A percentile compares a stretch with the other conserved stretches of the same genome.
These are phyloP conservation scores for Xylariaceae sp. DNA, from an alignment of 2,329 filamentous ascomycete species.

Conservation along the genomic window DNA sequence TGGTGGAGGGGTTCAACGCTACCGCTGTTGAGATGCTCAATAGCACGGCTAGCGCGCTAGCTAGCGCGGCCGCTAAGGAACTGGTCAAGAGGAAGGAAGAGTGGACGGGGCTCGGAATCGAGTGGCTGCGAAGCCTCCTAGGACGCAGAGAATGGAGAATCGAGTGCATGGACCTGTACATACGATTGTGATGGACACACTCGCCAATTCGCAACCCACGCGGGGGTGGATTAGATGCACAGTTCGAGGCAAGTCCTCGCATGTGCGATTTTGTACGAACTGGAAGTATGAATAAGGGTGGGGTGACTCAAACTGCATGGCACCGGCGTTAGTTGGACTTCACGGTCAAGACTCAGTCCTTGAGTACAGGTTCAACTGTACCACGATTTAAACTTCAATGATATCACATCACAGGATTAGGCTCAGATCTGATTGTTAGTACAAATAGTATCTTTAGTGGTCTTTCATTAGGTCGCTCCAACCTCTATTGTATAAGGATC, in stretches of 20 bases:
- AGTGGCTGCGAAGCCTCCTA: constrained; percentile 82
- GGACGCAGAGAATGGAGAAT: constrained; percentile 87
- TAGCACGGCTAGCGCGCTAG: constrained; percentile 69
- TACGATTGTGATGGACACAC: constrained; percentile 65
- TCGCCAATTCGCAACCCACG: background rate
- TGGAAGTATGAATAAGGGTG: background rate
- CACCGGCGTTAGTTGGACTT: constrained; percentile 29
- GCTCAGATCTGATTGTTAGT: background rate
- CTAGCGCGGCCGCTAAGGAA: constrained; percentile 67
- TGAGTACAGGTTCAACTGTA: background rate
- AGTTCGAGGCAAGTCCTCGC: background rate
- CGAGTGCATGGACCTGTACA: constrained; percentile 86
- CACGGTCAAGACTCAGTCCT: constrained; percentile 16
- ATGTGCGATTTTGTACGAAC: background rate
- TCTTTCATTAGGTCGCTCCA: background rate
- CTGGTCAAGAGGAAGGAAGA: constrained; percentile 58
- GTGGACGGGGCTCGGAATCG: constrained; percentile 77
- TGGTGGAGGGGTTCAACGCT: constrained; percentile 47
- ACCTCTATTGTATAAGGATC: background rate
- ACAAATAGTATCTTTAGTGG: background rate
- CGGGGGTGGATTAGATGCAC: background rate
- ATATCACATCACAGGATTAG: background rate
- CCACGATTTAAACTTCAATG: background rate
- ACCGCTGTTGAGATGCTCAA: constrained; percentile 63
- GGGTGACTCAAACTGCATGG: constrained; percentile 26